These are phyloP conservation scores for Trichoderma endophyticum DNA, from an alignment of 2,329 filamentous ascomycete species.

Conservation along the genomic window DNA sequence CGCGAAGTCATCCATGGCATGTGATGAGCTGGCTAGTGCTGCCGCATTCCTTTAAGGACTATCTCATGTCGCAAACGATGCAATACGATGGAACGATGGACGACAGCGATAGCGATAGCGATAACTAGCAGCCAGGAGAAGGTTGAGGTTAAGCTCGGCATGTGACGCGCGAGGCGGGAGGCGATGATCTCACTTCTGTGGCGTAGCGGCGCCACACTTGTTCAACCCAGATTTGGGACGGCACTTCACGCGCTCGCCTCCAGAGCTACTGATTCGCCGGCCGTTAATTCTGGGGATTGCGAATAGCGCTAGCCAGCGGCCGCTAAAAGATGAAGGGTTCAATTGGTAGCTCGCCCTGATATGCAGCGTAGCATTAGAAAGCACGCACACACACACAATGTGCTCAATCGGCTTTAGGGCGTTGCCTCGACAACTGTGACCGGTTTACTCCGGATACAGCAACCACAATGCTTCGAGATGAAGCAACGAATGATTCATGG, in stretches of 20 bases:
- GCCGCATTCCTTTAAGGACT: background rate
- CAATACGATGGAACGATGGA: background rate
- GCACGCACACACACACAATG: background rate
- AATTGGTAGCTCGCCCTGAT: background rate
- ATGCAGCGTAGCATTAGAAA: background rate
- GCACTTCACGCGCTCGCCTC: background rate
- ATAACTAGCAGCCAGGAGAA: background rate
- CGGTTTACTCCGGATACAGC: background rate
- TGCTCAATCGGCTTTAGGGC: background rate
- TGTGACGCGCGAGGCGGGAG: slow-evolving; percentile 13
- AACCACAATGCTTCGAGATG: background rate
- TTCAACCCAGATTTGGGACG: background rate
- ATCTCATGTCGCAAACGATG: background rate
- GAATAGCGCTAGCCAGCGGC: slow-evolving; percentile 12
- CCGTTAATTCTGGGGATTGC: background rate
- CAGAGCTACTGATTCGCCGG: background rate
- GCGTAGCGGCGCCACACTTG: slow-evolving; percentile 14
- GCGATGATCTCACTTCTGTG: slow-evolving; percentile 18
- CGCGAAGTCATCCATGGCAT: slow-evolving; percentile 41
- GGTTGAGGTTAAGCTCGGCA: slow-evolving; percentile 14
- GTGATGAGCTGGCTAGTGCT: slow-evolving; percentile 1
- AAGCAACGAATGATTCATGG: background rate
- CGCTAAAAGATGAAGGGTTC: slow-evolving; percentile 4
- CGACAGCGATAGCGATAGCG: background rate
- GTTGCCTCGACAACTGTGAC: background rate